Evolutionary conservation across 2,329 filamentous ascomycete genomes (phyloP).

Genomic region (Aspergillus texensis): DNA sequence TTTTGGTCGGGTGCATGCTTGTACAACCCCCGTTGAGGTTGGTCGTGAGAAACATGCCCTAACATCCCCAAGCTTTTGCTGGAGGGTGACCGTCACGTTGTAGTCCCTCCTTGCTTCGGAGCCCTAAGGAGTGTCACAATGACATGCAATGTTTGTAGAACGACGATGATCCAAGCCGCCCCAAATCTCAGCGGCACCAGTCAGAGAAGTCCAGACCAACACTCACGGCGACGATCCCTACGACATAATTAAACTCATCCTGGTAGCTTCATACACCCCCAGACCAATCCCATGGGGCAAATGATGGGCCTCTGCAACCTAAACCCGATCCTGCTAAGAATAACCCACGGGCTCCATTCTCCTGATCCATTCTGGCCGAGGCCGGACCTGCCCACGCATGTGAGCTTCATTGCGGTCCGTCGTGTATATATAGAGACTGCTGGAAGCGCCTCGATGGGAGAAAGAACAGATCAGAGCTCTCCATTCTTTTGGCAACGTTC

Average conservation of each 20-base stretch:
- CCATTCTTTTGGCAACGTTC: constrained; percentile 18
- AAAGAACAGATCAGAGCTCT: constrained; percentile 17
- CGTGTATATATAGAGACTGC: constrained; percentile 18
- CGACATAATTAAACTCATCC: constrained; percentile 8
- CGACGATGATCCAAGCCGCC: constrained; percentile 1
- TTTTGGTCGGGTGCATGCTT: neutral
- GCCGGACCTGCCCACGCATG: constrained; percentile 10
- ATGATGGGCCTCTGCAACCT: constrained; percentile 1
- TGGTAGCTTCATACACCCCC: constrained; percentile 3
- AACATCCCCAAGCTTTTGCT: neutral
- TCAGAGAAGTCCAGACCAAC: constrained; percentile 16
- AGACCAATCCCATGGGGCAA: constrained; percentile 5
- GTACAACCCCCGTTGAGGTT: neutral
- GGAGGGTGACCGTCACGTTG: neutral
- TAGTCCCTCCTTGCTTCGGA: neutral
- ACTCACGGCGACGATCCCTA: constrained; percentile 15
- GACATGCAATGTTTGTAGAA: constrained; percentile 2
- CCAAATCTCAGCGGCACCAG: neutral
- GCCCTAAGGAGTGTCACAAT: constrained; percentile 2
- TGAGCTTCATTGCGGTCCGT: constrained; percentile 12
- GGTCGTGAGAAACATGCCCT: neutral
- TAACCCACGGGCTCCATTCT: constrained; percentile 7
- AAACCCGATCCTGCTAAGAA: constrained; percentile 14
- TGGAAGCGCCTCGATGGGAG: constrained; percentile 1
- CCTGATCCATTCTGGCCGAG: constrained; percentile 13